Conservation (phyloP, 2,329 filamentous ascomycete species). For the Trichothecium roseum region DNA sequence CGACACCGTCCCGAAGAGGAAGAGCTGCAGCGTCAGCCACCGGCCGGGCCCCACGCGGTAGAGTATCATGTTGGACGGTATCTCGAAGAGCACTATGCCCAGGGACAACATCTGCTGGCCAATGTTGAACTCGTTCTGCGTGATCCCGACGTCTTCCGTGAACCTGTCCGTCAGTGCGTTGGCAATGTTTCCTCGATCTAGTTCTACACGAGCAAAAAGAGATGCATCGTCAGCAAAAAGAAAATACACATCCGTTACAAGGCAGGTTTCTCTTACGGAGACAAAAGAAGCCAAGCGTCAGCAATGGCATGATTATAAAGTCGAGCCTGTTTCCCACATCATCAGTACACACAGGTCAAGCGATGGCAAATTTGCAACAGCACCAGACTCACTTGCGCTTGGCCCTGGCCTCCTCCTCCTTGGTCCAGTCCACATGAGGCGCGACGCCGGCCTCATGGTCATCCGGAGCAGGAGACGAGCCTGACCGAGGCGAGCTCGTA, state of each 20-base stretch:
- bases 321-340: constrained; percentile 18
- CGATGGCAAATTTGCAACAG: neutral
- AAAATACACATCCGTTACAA: too few species aligned
- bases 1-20: constrained; percentile 40
- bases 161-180: constrained; percentile 34
- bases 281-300: constrained; percentile 31
- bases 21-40: constrained; percentile 43
- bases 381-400: constrained; percentile 29
- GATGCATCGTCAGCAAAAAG: too few species aligned
- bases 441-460: constrained; percentile 20
- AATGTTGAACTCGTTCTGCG: constrained; percentile 35
- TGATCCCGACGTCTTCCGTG: constrained; percentile 32
- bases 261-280: constrained; percentile 20
- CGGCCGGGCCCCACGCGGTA: constrained; percentile 23
- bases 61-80: constrained; percentile 13
- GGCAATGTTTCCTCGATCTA: constrained; percentile 24
- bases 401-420: constrained; percentile 23
- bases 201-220: constrained; percentile 11
- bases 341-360: neutral
- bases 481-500: too few species aligned
- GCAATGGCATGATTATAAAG: constrained; percentile 29
- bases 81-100: constrained; percentile 36
- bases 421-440: constrained; percentile 19
- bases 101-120: constrained; percentile 34
- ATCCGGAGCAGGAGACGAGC: constrained; percentile 15